Conservation (phyloP, 805 yeast genomes). For the Kazachstania martiniae region DNA sequence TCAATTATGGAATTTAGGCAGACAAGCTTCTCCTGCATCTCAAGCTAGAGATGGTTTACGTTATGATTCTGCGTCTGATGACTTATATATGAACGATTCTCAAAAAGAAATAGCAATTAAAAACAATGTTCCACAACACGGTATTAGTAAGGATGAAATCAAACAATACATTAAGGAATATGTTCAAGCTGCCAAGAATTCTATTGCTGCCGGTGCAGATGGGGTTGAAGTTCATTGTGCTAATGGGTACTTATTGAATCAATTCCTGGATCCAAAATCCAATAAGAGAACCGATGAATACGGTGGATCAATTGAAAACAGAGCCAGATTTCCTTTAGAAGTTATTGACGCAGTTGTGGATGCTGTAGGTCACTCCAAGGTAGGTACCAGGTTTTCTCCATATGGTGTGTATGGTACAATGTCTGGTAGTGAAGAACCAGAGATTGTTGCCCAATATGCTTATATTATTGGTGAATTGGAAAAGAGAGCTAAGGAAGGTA, state of each 20-base stretch:
- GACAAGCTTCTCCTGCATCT: slow-evolving; percentile 30
- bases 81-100: slow-evolving; percentile 25
- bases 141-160: slow-evolving; percentile 26
- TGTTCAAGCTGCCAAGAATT: slow-evolving; percentile 34
- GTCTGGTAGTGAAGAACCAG: slow-evolving; percentile 28
- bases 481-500: slow-evolving; percentile 26
- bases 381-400: slow-evolving; percentile 40
- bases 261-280: slow-evolving; percentile 38
- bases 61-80: slow-evolving; percentile 32
- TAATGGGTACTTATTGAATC: slow-evolving; percentile 51
- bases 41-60: slow-evolving; percentile 28
- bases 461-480: slow-evolving; percentile 33
- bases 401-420: slow-evolving; percentile 29
- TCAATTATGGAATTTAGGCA: slow-evolving; percentile 43
- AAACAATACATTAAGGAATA: slow-evolving; percentile 32
- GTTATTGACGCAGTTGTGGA: slow-evolving; percentile 38
- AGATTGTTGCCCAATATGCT: slow-evolving; percentile 30
- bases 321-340: slow-evolving; percentile 35
- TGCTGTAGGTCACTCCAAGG: slow-evolving; percentile 40
- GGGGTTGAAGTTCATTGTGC: slow-evolving; percentile 59
- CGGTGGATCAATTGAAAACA: slow-evolving; percentile 42
- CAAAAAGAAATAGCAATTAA: slow-evolving; percentile 25
- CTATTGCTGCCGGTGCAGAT: slow-evolving; percentile 34
- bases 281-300: slow-evolving; percentile 40
- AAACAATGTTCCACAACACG: slow-evolving; percentile 23